Conservation (phyloP, 1,139 yeast genomes). For the Suhomyces bokatorum region DNA sequence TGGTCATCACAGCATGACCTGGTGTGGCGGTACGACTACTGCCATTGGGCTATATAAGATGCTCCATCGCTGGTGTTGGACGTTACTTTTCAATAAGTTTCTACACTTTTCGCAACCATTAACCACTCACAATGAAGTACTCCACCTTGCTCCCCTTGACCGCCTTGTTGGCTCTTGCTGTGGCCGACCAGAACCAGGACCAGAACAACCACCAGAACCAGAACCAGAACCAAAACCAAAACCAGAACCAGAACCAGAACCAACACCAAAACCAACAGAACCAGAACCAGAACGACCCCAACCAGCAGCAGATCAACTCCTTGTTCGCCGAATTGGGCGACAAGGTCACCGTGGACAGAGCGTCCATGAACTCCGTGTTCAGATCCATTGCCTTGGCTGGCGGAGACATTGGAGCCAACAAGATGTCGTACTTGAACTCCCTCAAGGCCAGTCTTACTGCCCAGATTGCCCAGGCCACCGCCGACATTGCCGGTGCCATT, state of each 20-base stretch:
- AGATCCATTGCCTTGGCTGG: constrained; percentile 1
- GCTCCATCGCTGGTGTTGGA: not conserved
- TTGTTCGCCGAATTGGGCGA: not conserved
- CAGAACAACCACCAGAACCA: not conserved
- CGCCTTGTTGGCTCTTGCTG: not conserved
- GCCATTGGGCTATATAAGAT: not conserved
- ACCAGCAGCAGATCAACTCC: not conserved
- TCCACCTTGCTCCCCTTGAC: constrained; percentile 2
- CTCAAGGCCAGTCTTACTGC: not conserved
- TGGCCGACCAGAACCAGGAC: not conserved
- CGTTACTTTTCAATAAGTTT: too few species aligned
- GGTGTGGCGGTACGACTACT: too few species aligned
- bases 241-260: not conserved
- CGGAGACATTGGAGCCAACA: not conserved
- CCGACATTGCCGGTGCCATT: not conserved
- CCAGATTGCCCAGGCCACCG: not conserved
- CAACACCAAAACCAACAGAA: not conserved
- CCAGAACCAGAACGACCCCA: not conserved
- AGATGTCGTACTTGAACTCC: not conserved
- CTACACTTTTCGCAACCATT: too few species aligned
- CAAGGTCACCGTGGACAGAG: constrained; percentile 1
- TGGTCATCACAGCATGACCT: too few species aligned
- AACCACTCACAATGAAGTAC: constrained; percentile 1
- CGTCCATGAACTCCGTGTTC: not conserved
- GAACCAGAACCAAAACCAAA: not conserved